phyloP scores from a whole-genome alignment of 1,139 yeast species.

The Spathaspora sp. region DNA sequence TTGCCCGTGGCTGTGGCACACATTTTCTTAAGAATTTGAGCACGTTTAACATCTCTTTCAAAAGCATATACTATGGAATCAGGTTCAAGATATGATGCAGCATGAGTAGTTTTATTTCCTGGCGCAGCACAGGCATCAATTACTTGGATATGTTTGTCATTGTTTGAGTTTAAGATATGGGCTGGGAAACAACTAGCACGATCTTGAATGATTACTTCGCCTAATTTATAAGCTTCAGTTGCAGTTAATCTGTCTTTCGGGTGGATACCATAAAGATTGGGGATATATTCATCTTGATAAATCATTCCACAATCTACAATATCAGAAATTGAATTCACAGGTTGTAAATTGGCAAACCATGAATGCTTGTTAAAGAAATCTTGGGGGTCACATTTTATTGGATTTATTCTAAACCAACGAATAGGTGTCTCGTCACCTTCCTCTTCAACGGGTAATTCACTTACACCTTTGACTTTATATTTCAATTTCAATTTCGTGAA shows the following conservation, averaged over 20 bases:
- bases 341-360: conserved; percentile 46
- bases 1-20: conserved; percentile 72
- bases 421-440: conserved; percentile 72
- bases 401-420: conserved; percentile 83
- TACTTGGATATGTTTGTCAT: conserved; percentile 51
- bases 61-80: conserved; percentile 69
- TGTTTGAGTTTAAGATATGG: conserved; percentile 55
- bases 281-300: conserved; percentile 69
- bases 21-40: conserved; percentile 75
- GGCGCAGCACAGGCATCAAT: conserved; percentile 99
- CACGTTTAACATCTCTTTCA: conserved; percentile 78
- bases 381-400: conserved; percentile 43
- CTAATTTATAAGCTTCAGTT: conserved; percentile 65
- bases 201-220: conserved; percentile 87
- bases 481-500: conserved; percentile 73
- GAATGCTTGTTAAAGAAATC: conserved; percentile 41
- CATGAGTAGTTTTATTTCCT: conserved; percentile 94
- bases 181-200: conserved; percentile 98
- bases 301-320: conserved; percentile 52
- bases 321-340: conserved; percentile 48
- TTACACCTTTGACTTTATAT: conserved; percentile 48
- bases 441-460: conserved; percentile 32
- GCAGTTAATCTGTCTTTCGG: conserved; percentile 69
- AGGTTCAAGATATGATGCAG: conserved; percentile 57
- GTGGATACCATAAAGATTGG: conserved; percentile 77